Evolutionary conservation across 129 eudicot species (phyloP).

Genomic region (Centella asiatica): DNA sequence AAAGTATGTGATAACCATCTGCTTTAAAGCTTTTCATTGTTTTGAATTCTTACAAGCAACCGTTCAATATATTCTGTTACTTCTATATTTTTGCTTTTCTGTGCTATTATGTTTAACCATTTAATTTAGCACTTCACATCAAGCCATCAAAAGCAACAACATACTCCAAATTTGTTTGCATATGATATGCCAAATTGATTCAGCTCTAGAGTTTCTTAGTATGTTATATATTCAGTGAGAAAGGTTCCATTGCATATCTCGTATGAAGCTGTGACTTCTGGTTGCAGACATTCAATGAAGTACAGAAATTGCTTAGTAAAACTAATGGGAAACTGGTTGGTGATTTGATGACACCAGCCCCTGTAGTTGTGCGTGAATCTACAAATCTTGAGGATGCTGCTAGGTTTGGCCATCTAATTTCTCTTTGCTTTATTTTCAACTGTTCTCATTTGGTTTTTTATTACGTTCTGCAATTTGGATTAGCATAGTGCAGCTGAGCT

Average conservation of each 20-base stretch:
- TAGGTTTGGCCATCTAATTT: conserved; percentile 31
- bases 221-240: background rate
- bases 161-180: conserved; percentile 3
- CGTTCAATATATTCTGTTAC: no score
- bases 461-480: background rate
- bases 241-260: background rate
- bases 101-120: no score
- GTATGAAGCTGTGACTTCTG: background rate
- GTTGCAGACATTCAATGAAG: conserved; percentile 81
- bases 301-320: conserved; percentile 73
- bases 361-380: conserved; percentile 72
- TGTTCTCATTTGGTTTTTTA: background rate
- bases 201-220: background rate
- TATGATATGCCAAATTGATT: background rate
- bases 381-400: conserved; percentile 97
- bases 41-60: no score
- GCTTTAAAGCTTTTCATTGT: background rate
- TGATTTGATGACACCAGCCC: conserved; percentile 92
- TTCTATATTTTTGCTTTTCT: no score
- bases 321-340: conserved; percentile 77
- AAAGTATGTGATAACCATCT: conserved; percentile 46
- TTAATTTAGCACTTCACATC: background rate
- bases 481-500: background rate
- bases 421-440: conserved; percentile 1
- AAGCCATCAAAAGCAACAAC: background rate